A percentile compares a stretch with the other conserved stretches of the same genome.
Conservation (phyloP, 2,329 filamentous ascomycete genomes). For the Knufia fluminis region DNA sequence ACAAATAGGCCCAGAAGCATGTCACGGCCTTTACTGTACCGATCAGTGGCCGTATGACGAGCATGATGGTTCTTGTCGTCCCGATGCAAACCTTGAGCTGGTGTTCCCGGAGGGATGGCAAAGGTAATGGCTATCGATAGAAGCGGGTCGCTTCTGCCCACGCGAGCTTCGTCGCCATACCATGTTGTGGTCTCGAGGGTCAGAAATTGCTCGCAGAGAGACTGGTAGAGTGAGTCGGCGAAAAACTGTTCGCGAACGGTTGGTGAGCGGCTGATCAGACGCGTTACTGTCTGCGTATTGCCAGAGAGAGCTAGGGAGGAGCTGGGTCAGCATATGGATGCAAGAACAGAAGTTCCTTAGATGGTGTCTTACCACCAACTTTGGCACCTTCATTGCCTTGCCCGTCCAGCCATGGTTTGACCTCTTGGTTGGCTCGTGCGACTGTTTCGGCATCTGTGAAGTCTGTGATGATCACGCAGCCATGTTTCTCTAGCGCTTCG, state of each 20-base stretch:
- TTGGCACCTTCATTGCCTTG: background rate
- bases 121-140: conserved; percentile 32
- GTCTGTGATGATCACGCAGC: conserved; percentile 26
- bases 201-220: conserved; percentile 26
- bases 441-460: conserved; percentile 25
- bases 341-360: too few relatives aligned
- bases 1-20: conserved; percentile 24
- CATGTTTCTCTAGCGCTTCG: conserved; percentile 26
- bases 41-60: conserved; percentile 17
- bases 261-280: conserved; percentile 27
- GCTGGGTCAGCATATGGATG: too few relatives aligned
- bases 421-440: conserved; percentile 22
- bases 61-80: conserved; percentile 33
- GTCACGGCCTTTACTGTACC: conserved; percentile 22
- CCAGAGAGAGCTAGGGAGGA: background rate
- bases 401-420: conserved; percentile 23
- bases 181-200: conserved; percentile 27
- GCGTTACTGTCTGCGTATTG: conserved; percentile 24
- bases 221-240: conserved; percentile 24
- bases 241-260: conserved; percentile 30
- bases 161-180: conserved; percentile 25
- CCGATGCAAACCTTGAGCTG: conserved; percentile 29
- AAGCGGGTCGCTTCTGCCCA: conserved; percentile 27
- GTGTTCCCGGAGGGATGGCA: conserved; percentile 27
- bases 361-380: conserved; percentile 2